Percentiles rank a stretch among this genome's conserved stretches.
phyloP scores from a whole-genome alignment of 345 rosid species.

The Microthlaspi erraticum region DNA sequence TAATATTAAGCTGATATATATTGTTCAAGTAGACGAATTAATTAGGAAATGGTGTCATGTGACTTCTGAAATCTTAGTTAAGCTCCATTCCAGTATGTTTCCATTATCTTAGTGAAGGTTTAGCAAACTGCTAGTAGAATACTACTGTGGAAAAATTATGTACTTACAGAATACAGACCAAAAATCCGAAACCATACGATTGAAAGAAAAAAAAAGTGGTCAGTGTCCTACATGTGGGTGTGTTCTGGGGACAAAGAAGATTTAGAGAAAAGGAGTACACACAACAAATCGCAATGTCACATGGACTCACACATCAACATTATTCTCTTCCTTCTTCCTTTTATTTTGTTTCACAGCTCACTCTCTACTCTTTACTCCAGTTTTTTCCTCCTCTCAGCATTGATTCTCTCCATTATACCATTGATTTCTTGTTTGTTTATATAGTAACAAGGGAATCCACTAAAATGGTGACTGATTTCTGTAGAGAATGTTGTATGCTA shows the following conservation, averaged over 20 bases:
- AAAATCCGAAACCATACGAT: not conserved
- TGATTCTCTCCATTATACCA: conserved; percentile 7
- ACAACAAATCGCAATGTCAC: conserved; percentile 40
- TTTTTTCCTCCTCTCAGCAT: too few relatives aligned
- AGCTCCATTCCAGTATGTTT: too few relatives aligned
- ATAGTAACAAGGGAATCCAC: conserved; percentile 16
- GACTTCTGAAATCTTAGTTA: too few relatives aligned
- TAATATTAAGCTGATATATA: too few relatives aligned
- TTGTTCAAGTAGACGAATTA: too few relatives aligned
- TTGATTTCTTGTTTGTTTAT: not conserved
- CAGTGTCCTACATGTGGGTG: conserved; percentile 37
- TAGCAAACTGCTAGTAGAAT: too few relatives aligned
- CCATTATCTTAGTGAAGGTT: too few relatives aligned
- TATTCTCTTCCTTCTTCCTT: conserved; percentile 14
- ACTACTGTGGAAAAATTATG: too few relatives aligned
- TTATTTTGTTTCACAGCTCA: not conserved
- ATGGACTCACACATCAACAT: conserved; percentile 40
- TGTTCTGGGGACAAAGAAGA: conserved; percentile 31
- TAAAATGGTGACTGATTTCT: too few relatives aligned
- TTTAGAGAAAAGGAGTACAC: conserved; percentile 27
- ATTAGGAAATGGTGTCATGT: too few relatives aligned
- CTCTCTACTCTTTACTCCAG: conserved; percentile 12
- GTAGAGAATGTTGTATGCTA: too few relatives aligned
- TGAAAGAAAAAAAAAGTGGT: not conserved
- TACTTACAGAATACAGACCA: too few relatives aligned